Evolutionary conservation across 2,329 filamentous ascomycete species (phyloP), one percentile per base, ranked within the genome.

Genomic region (Tolypocladium sp.): DNA sequence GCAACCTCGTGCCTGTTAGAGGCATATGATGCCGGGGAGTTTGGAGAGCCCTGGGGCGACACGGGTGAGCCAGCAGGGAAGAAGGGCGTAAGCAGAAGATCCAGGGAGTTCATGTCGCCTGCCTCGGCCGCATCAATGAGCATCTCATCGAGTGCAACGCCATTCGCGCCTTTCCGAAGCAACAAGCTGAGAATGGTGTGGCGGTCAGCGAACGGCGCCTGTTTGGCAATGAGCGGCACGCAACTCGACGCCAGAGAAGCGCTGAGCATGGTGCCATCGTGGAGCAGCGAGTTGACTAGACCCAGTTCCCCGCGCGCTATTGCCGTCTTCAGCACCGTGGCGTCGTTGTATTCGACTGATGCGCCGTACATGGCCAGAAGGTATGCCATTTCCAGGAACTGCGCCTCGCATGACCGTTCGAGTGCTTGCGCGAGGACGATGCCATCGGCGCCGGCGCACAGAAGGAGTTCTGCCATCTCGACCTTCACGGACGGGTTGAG

Each of bases 371-470:
- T 68, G 27, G 83, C 73, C 8, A 86, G 70, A n/a, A 85, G 70
- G 42, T 71, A 72, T 2, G 82, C 77, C 77, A 85, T 81, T 46
- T 83, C 80, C 59, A 79, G 74, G 60, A 80, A 83, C 51, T 79
- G 77, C 2, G 74, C 74, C 8, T 76, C 71, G 57, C 77, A 79
- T 0, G 82, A 79, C 38, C 78, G 72, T 8, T 79, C 69, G 1
- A 86, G 71, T 0, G 79, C 80, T 37, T 72, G 69, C 0, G 80
- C 76, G 1, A 82, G 70, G 1, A 74, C 70, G 17, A 82, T 77
- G 2, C 84, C 84, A 15, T 75, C 72, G 1, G 83, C 82, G 0
- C 84, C 83, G 1, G 81, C 82, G 57, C 83, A 85, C 2, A 87
- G 73, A 1, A 87, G 66, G 3, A 84, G 70, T 65, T 87, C 82